Evolutionary conservation across 352 stramenopile genomes (phyloP), one percentile per base, ranked within the genome.

Genomic region (Phytopythium boreale): DNA sequence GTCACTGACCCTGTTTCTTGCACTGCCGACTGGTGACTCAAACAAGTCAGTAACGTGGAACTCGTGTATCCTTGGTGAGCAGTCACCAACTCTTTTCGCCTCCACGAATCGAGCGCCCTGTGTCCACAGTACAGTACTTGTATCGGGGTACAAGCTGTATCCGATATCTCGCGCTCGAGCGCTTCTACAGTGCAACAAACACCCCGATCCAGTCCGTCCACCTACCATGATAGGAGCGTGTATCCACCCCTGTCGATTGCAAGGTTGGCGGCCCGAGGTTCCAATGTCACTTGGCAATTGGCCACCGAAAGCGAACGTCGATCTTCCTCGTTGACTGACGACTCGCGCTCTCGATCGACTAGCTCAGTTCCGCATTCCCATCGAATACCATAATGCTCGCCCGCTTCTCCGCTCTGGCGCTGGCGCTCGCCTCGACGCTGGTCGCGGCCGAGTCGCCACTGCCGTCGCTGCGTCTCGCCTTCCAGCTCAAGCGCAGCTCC

Each of bases 401-500:
- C 29, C 51, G 51, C 27, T 58, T 58, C 51, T 58, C 51, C 31
- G 17, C 22, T 19, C 29, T 58, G 11, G 36, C 31, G 53, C 53
- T 60, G 53, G 24, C 24, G 24, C 20, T 50, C 34, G 26, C 22
- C 7, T 27, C 34, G 8, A 22, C 55, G 20, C 1, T 24, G 19
- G 63, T 64, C 14, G 41, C 49, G 53, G 68, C 66, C 6, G 43
- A 62, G 14, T 67, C 62, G 7, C 64, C 71, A 24, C 62, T 79
- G 27, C 59, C 74, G 19, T 79, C 66, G 17, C 58, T 82, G 50
- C 72, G 71, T 22, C 62, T 85, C 9, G 67, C 55, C 9, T 77
- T 89, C 71, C 70, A 74, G 39, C 74, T 82, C 63, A 80, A 87
- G 57, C 77, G 80, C 24, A 70, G 63, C 52, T 75, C 77, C 22